Evolutionary conservation across 2,329 filamentous ascomycete genomes (phyloP).

Genomic region (Tolypocladium inflatum): DNA sequence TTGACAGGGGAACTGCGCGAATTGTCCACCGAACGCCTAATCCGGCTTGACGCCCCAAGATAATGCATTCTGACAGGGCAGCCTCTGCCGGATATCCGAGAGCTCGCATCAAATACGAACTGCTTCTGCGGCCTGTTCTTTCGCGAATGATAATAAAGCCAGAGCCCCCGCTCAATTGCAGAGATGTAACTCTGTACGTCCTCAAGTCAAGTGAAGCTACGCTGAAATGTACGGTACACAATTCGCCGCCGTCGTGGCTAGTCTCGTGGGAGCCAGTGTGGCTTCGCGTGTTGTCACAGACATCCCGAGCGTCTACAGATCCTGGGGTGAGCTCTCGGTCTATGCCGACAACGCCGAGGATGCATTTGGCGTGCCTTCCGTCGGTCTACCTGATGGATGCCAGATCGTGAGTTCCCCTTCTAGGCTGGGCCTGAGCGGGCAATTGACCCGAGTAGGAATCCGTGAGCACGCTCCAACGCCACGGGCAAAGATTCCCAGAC

Average conservation of each 20-base stretch:
- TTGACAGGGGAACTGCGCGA: neutral
- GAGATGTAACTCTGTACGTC: neutral
- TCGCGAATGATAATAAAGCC: neutral
- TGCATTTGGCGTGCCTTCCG: constrained; percentile 35
- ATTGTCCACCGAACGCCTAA: neutral
- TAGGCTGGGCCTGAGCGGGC: neutral
- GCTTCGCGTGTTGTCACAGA: constrained; percentile 14
- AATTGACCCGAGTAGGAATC: constrained; percentile 25
- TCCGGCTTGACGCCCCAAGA: neutral
- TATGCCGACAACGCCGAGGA: constrained; percentile 35
- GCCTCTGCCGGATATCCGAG: neutral
- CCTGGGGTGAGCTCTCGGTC: constrained; percentile 36
- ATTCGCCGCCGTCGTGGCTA: neutral
- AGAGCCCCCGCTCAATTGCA: neutral
- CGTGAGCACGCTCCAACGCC: constrained; percentile 42
- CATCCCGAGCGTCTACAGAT: constrained; percentile 16
- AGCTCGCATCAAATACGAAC: neutral
- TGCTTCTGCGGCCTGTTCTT: neutral
- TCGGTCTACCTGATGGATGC: constrained; percentile 42
- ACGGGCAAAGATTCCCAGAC: constrained; percentile 40
- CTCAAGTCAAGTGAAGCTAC: neutral
- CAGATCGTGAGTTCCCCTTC: constrained; percentile 6
- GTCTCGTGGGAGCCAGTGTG: neutral
- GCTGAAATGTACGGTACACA: neutral
- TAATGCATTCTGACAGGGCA: neutral